A percentile compares a stretch with the other conserved stretches of the same genome.
These are phyloP conservation scores for Arabis hirsuta DNA, from an alignment of 345 rosid genomes.

Conservation along the genomic window DNA sequence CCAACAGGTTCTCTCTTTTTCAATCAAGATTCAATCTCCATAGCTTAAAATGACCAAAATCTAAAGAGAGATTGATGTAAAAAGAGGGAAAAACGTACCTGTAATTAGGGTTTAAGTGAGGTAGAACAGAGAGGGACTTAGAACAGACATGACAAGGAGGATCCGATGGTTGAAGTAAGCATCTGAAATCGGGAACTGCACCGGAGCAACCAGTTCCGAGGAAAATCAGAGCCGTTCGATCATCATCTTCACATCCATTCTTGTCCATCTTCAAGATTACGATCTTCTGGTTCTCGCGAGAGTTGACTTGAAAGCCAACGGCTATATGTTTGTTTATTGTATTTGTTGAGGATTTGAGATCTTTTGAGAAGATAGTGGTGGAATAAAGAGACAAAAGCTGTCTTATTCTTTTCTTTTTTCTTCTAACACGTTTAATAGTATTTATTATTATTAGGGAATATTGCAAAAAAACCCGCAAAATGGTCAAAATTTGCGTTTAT, in stretches of 20 bases:
- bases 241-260: constrained; percentile 25
- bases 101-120: constrained; percentile 84
- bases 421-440: not conserved
- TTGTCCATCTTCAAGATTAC: constrained; percentile 16
- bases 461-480: too few species aligned
- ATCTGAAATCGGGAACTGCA: constrained; percentile 84
- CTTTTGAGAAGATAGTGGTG: constrained; percentile 1
- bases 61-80: not conserved
- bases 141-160: constrained; percentile 88
- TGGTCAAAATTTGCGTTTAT: too few species aligned
- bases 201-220: constrained; percentile 97
- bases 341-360: constrained; percentile 27
- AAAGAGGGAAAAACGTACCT: constrained; percentile 49
- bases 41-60: not conserved
- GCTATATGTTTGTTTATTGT: constrained; percentile 35
- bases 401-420: not conserved
- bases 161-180: constrained; percentile 89
- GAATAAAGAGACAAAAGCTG: not conserved
- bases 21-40: constrained; percentile 3
- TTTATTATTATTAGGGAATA: too few species aligned
- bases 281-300: constrained; percentile 15
- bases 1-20: not conserved
- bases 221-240: constrained; percentile 73
- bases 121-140: constrained; percentile 64
- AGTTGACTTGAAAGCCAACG: constrained; percentile 35